Conservation (phyloP, 169 alveolate species). For the Amoebophrya sp. region DNA sequence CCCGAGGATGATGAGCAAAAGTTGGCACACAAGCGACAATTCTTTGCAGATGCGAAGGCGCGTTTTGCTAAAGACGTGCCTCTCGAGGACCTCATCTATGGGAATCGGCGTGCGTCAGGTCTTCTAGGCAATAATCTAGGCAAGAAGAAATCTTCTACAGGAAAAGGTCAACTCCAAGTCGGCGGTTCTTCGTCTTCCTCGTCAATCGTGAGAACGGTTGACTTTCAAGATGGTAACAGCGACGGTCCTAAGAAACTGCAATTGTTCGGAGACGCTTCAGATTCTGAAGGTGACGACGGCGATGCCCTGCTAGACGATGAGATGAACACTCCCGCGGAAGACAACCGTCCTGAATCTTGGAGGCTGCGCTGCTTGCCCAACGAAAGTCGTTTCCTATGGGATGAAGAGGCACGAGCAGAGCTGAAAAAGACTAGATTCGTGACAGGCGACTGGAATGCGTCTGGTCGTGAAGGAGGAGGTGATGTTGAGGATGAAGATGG, state of each 20-base stretch:
- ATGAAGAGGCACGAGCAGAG: conserved; percentile 42
- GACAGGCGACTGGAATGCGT: conserved; percentile 40
- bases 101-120: background rate
- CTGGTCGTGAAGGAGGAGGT: conserved; percentile 30
- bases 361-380: conserved; percentile 38
- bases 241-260: background rate
- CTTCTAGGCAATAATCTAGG: background rate
- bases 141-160: background rate
- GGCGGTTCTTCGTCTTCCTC: too few species aligned
- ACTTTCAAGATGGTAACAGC: background rate
- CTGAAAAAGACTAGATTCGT: conserved; percentile 44
- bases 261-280: background rate
- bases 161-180: background rate
- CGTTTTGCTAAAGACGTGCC: background rate
- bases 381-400: conserved; percentile 28
- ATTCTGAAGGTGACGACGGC: conserved; percentile 37
- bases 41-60: background rate
- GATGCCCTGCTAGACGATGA: conserved; percentile 42
- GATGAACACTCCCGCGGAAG: too few species aligned
- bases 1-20: background rate
- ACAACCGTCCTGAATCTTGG: too few species aligned
- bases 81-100: background rate
- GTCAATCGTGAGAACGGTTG: background rate
- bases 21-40: background rate
- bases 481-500: conserved; percentile 54